Conservation (phyloP, 139 green algal genomes). For the Limnomonas spitsbergensis region DNA sequence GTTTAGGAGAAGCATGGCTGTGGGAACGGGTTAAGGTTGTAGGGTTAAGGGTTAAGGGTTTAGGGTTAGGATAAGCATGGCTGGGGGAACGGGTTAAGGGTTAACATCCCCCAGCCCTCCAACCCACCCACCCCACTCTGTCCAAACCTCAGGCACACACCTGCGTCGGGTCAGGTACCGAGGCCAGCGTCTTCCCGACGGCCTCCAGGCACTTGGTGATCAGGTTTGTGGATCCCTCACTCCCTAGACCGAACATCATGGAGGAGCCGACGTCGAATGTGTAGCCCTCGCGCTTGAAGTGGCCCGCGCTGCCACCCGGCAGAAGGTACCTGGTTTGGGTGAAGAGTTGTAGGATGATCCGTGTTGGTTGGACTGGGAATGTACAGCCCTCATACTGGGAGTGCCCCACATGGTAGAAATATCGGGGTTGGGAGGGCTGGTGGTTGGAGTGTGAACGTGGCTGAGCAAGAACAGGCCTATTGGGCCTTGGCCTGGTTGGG, state of each 20-base stretch:
- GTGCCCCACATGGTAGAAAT: no score
- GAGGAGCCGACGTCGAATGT: slow-evolving; percentile 91
- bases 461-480: no score
- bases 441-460: no score
- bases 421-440: no score
- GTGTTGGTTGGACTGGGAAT: no score
- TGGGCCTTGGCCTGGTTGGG: no score
- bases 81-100: not conserved
- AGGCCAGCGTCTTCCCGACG: slow-evolving; percentile 81
- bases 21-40: no score
- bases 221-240: slow-evolving; percentile 90
- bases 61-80: not conserved
- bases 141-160: not conserved
- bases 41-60: not conserved
- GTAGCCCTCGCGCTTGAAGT: slow-evolving; percentile 88
- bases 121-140: not conserved
- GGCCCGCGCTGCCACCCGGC: slow-evolving; percentile 83
- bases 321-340: slow-evolving; percentile 84
- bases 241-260: slow-evolving; percentile 97
- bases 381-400: no score
- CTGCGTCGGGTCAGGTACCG: slow-evolving; percentile 86
- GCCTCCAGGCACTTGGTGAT: slow-evolving; percentile 83
- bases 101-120: not conserved
- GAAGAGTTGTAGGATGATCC: no score
- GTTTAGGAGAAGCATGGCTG: no score